Percentiles rank a stretch among this genome's conserved stretches.
phyloP scores from a whole-genome alignment of 139 green algal genomes.

The Gonium pectorale region DNA sequence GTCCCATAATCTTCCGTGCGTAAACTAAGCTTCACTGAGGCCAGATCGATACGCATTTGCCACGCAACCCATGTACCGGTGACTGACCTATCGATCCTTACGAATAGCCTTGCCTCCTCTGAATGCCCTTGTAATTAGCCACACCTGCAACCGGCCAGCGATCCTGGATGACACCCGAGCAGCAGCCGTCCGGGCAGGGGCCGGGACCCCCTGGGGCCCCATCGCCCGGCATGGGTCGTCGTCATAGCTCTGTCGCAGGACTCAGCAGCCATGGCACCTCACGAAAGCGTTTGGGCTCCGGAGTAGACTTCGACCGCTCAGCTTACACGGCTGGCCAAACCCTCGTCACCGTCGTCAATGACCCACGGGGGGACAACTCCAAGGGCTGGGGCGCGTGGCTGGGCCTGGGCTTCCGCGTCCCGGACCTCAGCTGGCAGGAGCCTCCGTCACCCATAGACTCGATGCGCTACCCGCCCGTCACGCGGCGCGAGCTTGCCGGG shows the following conservation, averaged over 20 bases:
- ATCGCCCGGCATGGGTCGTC: neutral
- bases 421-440: constrained; percentile 43
- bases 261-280: constrained; percentile 28
- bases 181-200: constrained; percentile 4
- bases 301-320: constrained; percentile 9
- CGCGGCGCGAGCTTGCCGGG: constrained; percentile 47
- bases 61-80: too few relatives aligned
- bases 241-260: neutral
- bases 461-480: constrained; percentile 58
- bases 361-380: constrained; percentile 54
- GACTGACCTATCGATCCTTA: too few relatives aligned
- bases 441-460: constrained; percentile 60
- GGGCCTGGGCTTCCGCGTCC: constrained; percentile 50
- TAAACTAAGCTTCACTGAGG: too few relatives aligned
- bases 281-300: neutral
- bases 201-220: too few relatives aligned
- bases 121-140: neutral
- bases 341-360: constrained; percentile 63
- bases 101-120: too few relatives aligned
- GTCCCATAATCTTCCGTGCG: too few relatives aligned
- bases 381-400: constrained; percentile 28
- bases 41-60: too few relatives aligned
- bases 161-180: constrained; percentile 6
- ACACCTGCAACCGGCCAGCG: too few relatives aligned
- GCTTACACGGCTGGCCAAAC: constrained; percentile 54